A percentile compares a stretch with the other conserved stretches of the same genome.
Conservation (phyloP, 441 rosid species). For the Lepidium campestre region DNA sequence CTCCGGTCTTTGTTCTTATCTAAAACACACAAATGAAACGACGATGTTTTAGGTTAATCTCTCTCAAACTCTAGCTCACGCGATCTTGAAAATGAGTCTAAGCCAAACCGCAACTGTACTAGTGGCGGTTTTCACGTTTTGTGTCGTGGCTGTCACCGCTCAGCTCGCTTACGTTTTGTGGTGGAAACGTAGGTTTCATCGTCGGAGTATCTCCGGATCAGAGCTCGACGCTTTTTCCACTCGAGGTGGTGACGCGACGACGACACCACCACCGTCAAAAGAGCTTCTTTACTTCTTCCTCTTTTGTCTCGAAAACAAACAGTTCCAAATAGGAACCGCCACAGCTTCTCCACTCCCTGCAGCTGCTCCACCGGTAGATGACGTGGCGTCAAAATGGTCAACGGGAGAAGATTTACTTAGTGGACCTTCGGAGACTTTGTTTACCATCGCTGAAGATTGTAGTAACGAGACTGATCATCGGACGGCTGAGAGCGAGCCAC, state of each 20-base stretch:
- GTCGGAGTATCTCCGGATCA: slow-evolving; percentile 21
- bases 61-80: not conserved
- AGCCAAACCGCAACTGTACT: slow-evolving; percentile 36
- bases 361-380: slow-evolving; percentile 3
- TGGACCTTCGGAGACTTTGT: slow-evolving; percentile 57
- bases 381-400: slow-evolving; percentile 19
- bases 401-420: slow-evolving; percentile 17
- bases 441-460: slow-evolving; percentile 69
- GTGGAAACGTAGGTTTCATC: slow-evolving; percentile 35
- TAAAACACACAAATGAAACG: not conserved
- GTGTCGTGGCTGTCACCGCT: slow-evolving; percentile 30
- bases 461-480: slow-evolving; percentile 31
- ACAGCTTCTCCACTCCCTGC: slow-evolving; percentile 22
- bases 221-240: slow-evolving; percentile 17
- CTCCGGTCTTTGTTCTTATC: not conserved
- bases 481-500: slow-evolving; percentile 14
- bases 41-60: not conserved
- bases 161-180: slow-evolving; percentile 47
- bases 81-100: slow-evolving; percentile 6
- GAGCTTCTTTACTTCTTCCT: slow-evolving; percentile 72
- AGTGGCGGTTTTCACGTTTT: slow-evolving; percentile 35
- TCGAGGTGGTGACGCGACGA: slow-evolving; percentile 15
- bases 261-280: slow-evolving; percentile 40
- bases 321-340: slow-evolving; percentile 51
- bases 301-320: slow-evolving; percentile 40